phyloP scores from a whole-genome alignment of 495 filamentous ascomycete genomes.

The Cercophora scortea region DNA sequence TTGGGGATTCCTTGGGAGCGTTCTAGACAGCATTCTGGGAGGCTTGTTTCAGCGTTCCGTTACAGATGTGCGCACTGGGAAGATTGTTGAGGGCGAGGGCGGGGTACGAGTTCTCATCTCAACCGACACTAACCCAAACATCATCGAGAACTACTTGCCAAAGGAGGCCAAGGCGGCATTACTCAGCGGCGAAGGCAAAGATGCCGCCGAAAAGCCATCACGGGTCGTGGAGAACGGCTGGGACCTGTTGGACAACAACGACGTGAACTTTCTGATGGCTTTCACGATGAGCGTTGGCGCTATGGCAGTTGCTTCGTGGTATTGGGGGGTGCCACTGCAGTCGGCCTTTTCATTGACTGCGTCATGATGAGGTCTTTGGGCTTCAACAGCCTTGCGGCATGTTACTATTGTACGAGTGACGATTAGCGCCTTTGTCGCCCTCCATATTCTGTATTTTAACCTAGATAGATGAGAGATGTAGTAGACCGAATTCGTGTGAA shows the following conservation, averaged over 20 bases:
- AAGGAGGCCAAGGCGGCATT: constrained; percentile 31
- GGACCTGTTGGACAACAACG: constrained; percentile 87
- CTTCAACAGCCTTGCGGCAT: too few relatives aligned
- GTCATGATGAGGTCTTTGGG: too few relatives aligned
- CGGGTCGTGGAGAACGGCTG: constrained; percentile 63
- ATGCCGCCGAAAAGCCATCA: constrained; percentile 49
- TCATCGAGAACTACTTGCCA: constrained; percentile 8
- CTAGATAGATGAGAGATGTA: too few relatives aligned
- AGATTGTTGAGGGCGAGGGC: constrained; percentile 82
- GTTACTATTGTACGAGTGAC: too few relatives aligned
- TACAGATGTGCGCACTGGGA: constrained; percentile 71
- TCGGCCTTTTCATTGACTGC: constrained; percentile 19
- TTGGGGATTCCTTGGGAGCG: constrained; percentile 69
- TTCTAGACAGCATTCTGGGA: constrained; percentile 81
- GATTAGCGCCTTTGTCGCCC: too few relatives aligned
- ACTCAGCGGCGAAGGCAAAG: constrained; percentile 23
- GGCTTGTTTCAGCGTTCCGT: constrained; percentile 83
- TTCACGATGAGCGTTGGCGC: constrained; percentile 67
- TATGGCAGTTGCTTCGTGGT: constrained; percentile 56
- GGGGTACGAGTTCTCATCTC: constrained; percentile 63
- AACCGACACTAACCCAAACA: constrained; percentile 9
- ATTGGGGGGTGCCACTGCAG: constrained; percentile 39
- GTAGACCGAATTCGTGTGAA: too few relatives aligned
- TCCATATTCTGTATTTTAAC: too few relatives aligned
- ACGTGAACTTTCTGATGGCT: constrained; percentile 88